These are phyloP conservation scores for Diospyros kaki DNA, from an alignment of 148 eudicot species.

Conservation along the genomic window DNA sequence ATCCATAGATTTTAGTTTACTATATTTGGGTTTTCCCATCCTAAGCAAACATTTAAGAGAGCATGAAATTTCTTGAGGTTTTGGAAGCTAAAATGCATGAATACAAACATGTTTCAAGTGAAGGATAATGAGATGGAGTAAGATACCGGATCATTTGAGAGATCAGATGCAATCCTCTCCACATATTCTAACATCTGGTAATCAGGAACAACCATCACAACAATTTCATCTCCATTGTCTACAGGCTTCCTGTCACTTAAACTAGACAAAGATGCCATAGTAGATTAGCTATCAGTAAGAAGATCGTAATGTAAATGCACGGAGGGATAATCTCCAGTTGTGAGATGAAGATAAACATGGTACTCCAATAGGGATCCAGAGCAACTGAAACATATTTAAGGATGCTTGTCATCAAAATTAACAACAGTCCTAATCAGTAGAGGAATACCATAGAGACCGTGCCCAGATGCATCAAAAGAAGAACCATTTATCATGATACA, in stretches of 20 bases:
- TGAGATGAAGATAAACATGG: background rate
- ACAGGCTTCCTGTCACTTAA: constrained; percentile 97
- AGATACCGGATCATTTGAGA: constrained; percentile 88
- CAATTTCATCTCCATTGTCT: constrained; percentile 72
- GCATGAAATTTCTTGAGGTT: too few relatives aligned
- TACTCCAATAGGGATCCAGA: background rate
- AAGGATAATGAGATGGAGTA: constrained; percentile 10
- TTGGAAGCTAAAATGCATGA: background rate
- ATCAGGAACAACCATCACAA: constrained; percentile 97
- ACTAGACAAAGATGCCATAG: constrained; percentile 34
- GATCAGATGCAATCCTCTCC: constrained; percentile 65
- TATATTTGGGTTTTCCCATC: too few relatives aligned
- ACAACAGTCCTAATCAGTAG: background rate
- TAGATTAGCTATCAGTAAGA: constrained; percentile 1
- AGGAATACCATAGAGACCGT: background rate
- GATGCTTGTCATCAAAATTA: background rate
- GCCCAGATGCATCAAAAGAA: background rate
- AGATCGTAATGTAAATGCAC: background rate
- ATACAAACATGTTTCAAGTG: background rate
- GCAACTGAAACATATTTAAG: background rate
- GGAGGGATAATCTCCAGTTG: background rate
- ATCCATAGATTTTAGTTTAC: too few relatives aligned
- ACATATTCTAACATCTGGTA: constrained; percentile 94
- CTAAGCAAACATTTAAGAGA: too few relatives aligned
- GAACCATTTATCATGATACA: background rate